A percentile compares a stretch with the other conserved stretches of the same genome.
Conservation (phyloP, 2,329 filamentous ascomycete genomes). For the Fusarium cyanostomum region DNA sequence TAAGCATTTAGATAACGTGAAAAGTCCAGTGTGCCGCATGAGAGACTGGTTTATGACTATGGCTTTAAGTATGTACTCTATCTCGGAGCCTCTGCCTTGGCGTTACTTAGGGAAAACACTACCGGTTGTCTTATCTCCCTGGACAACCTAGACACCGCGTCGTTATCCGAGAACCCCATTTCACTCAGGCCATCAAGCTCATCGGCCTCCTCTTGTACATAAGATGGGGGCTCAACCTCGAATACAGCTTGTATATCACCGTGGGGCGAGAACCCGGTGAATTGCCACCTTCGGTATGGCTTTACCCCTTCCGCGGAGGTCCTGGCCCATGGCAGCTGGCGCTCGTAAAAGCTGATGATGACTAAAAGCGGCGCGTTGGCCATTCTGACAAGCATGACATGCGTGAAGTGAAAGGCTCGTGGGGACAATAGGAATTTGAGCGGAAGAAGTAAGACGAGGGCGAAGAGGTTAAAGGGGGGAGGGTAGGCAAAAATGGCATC, state of each 20-base stretch:
- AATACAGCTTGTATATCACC: constrained; percentile 69
- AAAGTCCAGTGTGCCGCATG: too few relatives aligned
- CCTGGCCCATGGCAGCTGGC: constrained; percentile 37
- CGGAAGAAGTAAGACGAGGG: constrained; percentile 68
- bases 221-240: constrained; percentile 61
- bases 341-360: constrained; percentile 67
- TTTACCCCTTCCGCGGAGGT: background rate
- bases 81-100: background rate
- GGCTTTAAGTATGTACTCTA: too few relatives aligned
- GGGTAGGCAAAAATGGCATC: constrained; percentile 75
- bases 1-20: too few relatives aligned
- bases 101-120: constrained; percentile 12
- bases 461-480: constrained; percentile 74
- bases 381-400: constrained; percentile 68
- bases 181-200: constrained; percentile 17
- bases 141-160: constrained; percentile 12
- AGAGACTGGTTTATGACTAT: too few relatives aligned
- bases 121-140: constrained; percentile 1
- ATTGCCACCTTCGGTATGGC: constrained; percentile 46
- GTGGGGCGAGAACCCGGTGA: constrained; percentile 61
- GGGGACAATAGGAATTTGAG: constrained; percentile 69
- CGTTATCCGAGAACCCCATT: constrained; percentile 19
- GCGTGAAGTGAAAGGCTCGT: constrained; percentile 74
- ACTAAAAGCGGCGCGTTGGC: constrained; percentile 71
- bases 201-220: constrained; percentile 9